These are phyloP conservation scores for Dioscorea cayenensis DNA, from an alignment of 116 monocot genomes.

Conservation along the genomic window DNA sequence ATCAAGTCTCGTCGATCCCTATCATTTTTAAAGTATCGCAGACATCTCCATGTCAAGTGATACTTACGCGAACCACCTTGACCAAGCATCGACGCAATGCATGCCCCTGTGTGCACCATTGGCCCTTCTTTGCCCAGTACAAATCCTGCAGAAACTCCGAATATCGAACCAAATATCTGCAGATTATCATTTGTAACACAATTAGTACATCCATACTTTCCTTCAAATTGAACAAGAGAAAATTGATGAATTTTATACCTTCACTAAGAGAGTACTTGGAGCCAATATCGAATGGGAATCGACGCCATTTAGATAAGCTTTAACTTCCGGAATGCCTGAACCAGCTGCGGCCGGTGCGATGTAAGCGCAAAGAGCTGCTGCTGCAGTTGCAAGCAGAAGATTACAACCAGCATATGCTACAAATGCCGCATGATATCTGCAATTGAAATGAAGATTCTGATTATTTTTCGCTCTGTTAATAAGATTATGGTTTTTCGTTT, in stretches of 20 bases:
- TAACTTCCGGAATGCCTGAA: conserved; percentile 91
- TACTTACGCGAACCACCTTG: conserved; percentile 97
- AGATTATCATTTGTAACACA: background rate
- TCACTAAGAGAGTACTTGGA: conserved; percentile 85
- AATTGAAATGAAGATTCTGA: conserved; percentile 15
- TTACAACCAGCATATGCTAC: conserved; percentile 58
- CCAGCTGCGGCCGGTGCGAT: conserved; percentile 85
- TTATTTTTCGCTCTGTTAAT: background rate
- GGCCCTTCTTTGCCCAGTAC: conserved; percentile 95
- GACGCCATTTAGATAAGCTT: conserved; percentile 88
- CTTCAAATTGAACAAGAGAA: too few species aligned
- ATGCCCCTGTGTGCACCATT: conserved; percentile 98
- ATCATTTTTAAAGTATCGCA: conserved; percentile 90
- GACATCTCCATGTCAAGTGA: conserved; percentile 91
- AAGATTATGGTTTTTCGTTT: too few species aligned
- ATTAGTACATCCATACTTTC: background rate
- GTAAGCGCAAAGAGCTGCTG: conserved; percentile 77
- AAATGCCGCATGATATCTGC: conserved; percentile 62
- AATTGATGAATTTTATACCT: conserved; percentile 26
- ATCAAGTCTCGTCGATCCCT: conserved; percentile 88
- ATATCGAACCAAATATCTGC: conserved; percentile 92
- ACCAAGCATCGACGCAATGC: conserved; percentile 82
- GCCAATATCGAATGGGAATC: conserved; percentile 86
- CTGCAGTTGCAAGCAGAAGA: conserved; percentile 52
- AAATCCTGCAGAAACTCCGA: conserved; percentile 92